Base-by-base conservation (phyloP, 108 stramenopile species). In the Skeletonema tropicum region DNA sequence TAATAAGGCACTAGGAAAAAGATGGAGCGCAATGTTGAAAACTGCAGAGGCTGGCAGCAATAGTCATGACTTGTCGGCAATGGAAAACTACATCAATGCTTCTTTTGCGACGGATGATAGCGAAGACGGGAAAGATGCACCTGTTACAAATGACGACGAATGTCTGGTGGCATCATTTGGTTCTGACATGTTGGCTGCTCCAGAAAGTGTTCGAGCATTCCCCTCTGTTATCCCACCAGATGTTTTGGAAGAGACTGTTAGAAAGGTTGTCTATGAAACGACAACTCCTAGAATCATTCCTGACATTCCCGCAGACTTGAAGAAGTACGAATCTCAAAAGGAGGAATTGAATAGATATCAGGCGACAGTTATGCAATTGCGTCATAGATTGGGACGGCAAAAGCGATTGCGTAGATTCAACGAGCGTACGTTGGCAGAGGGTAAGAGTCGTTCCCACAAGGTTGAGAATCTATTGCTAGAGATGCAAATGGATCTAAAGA, bases 401-500 rank as follows among this genome's bases (percentile, higher is more conserved):
- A 86, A 90, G 58, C 83, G 89, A 25, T 76, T 92, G 60, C 83
- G 94, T 12, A 42, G 76, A 36, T 58, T 89, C 63, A 94, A 94
- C 60, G 89, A 92, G 64, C 79, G 75, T 46, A 89, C 87, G 31
- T 73, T 77, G 12, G 49, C 31, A 8, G 77, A 87, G 6, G 75
- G 85, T 1, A 69, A 77, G 30, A 88, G 90, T 46, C 85, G 91
- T 13, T 66, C 86, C 30, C 48, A 67, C 10, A 86, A 86, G 63
- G 87, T 86, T 2, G 89, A 92, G 58, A 76, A 63, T 45, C 71
- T 94, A 5, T 85, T 94, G n/a, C 33, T 79, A 15, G 91, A 94
- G 62, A 92, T 94, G 94, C 76, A 89, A 41, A 76, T 86, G 13
- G 94, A 94, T 59, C 79, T 94, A 61, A 89, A 82, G 48, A 89